Percentiles rank a stretch among this genome's conserved stretches.
Conservation (phyloP, 2,329 filamentous ascomycete species). For the Cryphonectria naterciae region DNA sequence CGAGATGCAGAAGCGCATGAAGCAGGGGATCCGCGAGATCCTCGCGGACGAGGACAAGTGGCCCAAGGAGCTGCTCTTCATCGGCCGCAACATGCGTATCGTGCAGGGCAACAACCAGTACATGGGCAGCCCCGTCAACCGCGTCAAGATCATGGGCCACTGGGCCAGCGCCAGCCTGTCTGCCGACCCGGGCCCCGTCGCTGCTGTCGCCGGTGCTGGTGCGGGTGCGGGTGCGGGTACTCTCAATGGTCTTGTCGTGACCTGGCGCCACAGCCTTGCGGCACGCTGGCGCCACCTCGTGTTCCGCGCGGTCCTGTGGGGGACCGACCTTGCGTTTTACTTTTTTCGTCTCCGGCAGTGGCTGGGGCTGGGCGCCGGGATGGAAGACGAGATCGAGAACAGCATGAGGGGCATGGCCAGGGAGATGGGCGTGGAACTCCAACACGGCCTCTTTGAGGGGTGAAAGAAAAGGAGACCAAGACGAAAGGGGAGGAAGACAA, state of each 20-base stretch:
- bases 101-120: conserved; percentile 94
- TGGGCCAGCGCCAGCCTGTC: conserved; percentile 89
- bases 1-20: conserved; percentile 86
- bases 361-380: conserved; percentile 76
- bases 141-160: conserved; percentile 89
- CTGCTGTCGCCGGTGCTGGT: not conserved
- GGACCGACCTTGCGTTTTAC: conserved; percentile 82
- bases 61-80: conserved; percentile 90
- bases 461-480: too few species aligned
- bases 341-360: conserved; percentile 77
- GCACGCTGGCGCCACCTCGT: conserved; percentile 78
- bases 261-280: conserved; percentile 62
- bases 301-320: conserved; percentile 78
- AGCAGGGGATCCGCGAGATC: conserved; percentile 68
- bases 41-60: conserved; percentile 85
- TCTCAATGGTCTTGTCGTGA: conserved; percentile 42
- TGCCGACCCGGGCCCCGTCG: conserved; percentile 62
- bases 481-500: too few species aligned
- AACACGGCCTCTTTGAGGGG: conserved; percentile 87
- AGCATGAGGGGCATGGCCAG: conserved; percentile 86
- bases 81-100: conserved; percentile 88
- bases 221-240: too few species aligned
- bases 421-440: conserved; percentile 88
- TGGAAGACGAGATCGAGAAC: conserved; percentile 93
- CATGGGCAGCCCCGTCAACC: conserved; percentile 85